A percentile compares a stretch with the other conserved stretches of the same genome.
Evolutionary conservation across 345 rosid species (phyloP).

Genomic region (Rhodamnia rubescens): DNA sequence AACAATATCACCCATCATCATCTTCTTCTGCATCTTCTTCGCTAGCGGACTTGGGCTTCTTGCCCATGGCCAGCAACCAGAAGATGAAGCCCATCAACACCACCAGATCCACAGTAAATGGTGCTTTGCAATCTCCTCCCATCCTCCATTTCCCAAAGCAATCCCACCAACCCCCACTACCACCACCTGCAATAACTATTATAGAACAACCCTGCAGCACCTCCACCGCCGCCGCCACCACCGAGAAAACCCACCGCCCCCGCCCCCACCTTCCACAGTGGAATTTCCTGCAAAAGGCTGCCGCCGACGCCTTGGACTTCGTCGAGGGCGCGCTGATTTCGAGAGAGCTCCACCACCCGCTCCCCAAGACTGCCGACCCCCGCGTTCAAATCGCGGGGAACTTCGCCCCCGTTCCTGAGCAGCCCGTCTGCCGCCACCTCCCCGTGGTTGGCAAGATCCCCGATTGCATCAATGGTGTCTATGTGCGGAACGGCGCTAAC

Average conservation of each 20-base stretch:
- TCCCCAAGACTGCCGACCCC: slow-evolving; percentile 82
- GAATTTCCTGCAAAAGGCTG: slow-evolving; percentile 66
- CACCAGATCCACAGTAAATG: neutral
- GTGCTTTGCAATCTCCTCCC: slow-evolving; percentile 37
- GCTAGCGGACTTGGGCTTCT: slow-evolving; percentile 11
- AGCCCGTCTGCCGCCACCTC: slow-evolving; percentile 31
- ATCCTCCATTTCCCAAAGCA: slow-evolving; percentile 43
- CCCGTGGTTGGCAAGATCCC: slow-evolving; percentile 66
- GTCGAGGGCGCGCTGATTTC: slow-evolving; percentile 53
- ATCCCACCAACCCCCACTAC: neutral
- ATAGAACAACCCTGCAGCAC: slow-evolving; percentile 7
- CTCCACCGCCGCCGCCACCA: neutral
- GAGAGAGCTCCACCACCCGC: slow-evolving; percentile 46
- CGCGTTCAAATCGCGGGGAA: slow-evolving; percentile 68
- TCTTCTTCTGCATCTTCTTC: neutral
- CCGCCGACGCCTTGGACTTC: slow-evolving; percentile 41
- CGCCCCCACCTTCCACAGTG: slow-evolving; percentile 12
- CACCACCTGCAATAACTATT: slow-evolving; percentile 7
- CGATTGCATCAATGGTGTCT: slow-evolving; percentile 65
- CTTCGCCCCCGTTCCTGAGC: slow-evolving; percentile 79
- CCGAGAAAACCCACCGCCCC: neutral
- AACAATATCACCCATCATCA: neutral
- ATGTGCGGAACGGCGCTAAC: slow-evolving; percentile 84
- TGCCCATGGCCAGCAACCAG: neutral
- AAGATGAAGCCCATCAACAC: slow-evolving; percentile 4